Conservation (phyloP, 768 basidiomycete genomes). For the Crepidotus variabilis region DNA sequence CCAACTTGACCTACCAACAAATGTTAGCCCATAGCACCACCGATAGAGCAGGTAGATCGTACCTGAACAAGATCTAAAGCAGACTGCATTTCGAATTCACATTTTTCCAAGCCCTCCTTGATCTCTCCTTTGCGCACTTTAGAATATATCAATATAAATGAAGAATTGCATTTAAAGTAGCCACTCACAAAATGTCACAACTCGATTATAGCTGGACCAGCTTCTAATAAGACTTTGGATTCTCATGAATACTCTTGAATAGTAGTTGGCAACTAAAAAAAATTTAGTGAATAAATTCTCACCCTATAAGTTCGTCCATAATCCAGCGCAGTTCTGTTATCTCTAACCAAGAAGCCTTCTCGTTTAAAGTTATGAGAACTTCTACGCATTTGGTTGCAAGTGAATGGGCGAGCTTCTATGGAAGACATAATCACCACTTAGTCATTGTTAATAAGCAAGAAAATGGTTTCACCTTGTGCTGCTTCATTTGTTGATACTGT, state of each 20-base stretch:
- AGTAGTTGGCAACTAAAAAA: not conserved
- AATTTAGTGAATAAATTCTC: not conserved
- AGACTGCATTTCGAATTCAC: conserved; percentile 35
- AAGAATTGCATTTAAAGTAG: not conserved
- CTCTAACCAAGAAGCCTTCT: not conserved
- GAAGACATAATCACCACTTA: not conserved
- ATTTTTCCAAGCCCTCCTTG: conserved; percentile 37
- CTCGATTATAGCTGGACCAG: not conserved
- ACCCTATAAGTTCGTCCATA: not conserved
- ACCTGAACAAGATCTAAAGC: conserved; percentile 40
- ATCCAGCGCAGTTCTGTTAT: not conserved
- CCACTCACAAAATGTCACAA: not conserved
- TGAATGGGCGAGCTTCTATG: not conserved
- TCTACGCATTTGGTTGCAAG: not conserved
- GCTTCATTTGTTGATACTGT: not conserved
- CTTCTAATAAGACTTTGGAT: not conserved
- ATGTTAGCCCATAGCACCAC: not conserved
- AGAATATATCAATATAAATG: not conserved
- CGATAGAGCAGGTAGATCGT: not conserved
- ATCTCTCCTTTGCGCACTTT: conserved; percentile 44
- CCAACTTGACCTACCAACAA: not conserved
- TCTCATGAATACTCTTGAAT: not conserved
- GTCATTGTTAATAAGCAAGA: not conserved
- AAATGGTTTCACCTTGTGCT: not conserved
- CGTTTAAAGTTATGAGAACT: not conserved